Base-by-base conservation (phyloP, 441 rosid genomes). In the Pelargonium cotyledonis region DNA sequence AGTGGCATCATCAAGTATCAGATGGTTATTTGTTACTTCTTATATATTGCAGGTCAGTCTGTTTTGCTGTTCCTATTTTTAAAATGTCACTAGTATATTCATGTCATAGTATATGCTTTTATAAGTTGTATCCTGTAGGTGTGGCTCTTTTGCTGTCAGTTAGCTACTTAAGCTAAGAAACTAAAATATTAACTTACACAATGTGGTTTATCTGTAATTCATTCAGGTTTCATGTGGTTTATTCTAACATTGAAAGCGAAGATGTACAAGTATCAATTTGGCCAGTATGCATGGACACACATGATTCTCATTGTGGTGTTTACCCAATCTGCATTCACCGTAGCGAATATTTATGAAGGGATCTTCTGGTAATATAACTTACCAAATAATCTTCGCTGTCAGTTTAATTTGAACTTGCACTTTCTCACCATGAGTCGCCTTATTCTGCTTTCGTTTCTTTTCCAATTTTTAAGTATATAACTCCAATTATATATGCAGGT, bases 191-290 rank as follows among this genome's bases (percentile, higher is more conserved):
- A 6, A 12, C n/a, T 49, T 49, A 49, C n/a, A 49, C 18, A 8
- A 1, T 21, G 18, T 21, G 18, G 57, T 49, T 49, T 11, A 0
- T 49, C 57, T 58, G 63, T 61, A 9, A 9, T 9, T 21, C 21
- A 9, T 61, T 65, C 58, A 75, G 78, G 78, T 64, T 75, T 75
- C 18, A 68, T 75, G 68, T 75, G 78, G 78, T 75, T 75, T 74
- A 75, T 75, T 26, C 68, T 75, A 41, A 66, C 78, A 31, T 31
- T 75, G 47, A 75, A 75, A 58, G 71, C 71, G 71, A 75, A 75
- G 75, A 75, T 75, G 78, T 75, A 75, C 74, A 70, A 75, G 68
- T 75, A 75, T 70, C 78, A 75, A 60, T 75, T 75, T 75, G 71
- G 78, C 57, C 78, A 75, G 67, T 70, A 75, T 49, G 78, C 78